Base-by-base conservation (phyloP, 768 basidiomycete genomes). In the Tricholoma terreum region DNA sequence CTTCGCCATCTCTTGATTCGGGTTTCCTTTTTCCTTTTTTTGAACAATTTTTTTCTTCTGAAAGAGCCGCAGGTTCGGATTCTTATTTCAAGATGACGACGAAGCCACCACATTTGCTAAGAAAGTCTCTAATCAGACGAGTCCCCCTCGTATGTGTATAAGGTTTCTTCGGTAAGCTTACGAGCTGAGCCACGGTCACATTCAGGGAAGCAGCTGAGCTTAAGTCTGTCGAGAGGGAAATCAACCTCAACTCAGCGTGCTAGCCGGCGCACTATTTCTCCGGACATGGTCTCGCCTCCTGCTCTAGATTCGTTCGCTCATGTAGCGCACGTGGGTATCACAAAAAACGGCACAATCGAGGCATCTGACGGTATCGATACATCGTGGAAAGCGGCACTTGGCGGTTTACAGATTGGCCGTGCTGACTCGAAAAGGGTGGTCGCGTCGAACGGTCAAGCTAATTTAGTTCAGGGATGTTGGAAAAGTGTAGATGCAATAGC, bases 301-400 rank as follows among this genome's bases (percentile, higher is more conserved):
- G 70, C 78, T 0, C 78, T 82, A 4, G 77, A 83, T 55, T 83
- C 86, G 19, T 89, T 88, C 67, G 79, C 81, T 56, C 87, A 89
- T 63, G 75, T 87, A 54, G 78, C 82, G 19, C 87, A 89, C 66
- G 79, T 88, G 51, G 86, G 86, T 7, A 69, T 85, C 50, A 79
- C 78, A 62, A 72, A 71, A 54, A 72, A 76, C 7, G 83, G 82
- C 4, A 68, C 71, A 54, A 75, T 84, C 60, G 83, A 85, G 69
- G 75, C 80, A 8, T 81, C 80, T 46, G 77, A 76, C 50, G 80
- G 77, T 58, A 71, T 84, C 38, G 81, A 84, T 48, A 76, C 78
- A 0, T 75, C 80, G 24, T 86, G 84, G 84, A 77, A 73, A 58
- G 64, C 66, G 36, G 72, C 76, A 49, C 61, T 75, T 56, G 68